Base-by-base conservation (phyloP, 768 basidiomycete species). In the Hypholoma sublateritium region DNA sequence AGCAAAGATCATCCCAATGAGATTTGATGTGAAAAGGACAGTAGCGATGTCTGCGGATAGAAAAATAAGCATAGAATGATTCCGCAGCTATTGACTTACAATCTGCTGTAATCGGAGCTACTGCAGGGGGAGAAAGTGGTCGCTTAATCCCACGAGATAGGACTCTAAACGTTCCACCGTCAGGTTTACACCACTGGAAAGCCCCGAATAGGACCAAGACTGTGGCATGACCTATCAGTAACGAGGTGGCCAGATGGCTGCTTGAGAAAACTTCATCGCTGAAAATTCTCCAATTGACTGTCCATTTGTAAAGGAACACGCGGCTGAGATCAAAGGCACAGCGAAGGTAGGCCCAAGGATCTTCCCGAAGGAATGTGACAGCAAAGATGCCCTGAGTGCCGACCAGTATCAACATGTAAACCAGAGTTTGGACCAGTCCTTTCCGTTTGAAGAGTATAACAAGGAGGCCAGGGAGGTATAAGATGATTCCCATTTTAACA, bases 201-300 rank as follows among this genome's bases (percentile, higher is more conserved):
- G 85, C 70, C 6, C 87, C 92, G 69, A 95, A 94, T 0, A 75
- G 72, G 9, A 80, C 67, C 36, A 98, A 74, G 4, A 77, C 73
- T 0, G 72, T 70, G 11, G 83, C 68, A 66, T 98, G 95, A 5
- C 82, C 85, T 13, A 81, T 58, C 16, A 98, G 74, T 14, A 99
- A 76, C 0, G 75, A 72, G 41, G 69, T 74, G 1, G 90, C 85
- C 74, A 88, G 89, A 43, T 66, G 68, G 2, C 72, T 69, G 58
- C 85, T 87, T 46, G 92, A 72, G 73, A 98, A 98, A 5, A 76
- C 77, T n/a, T 82, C 75, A 68, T 95, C 91, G 24, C 80, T 75
- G 2, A 99, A 60, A 66, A 96, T 89, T 44, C 94, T 83, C 97
- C 97, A 99, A 68, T 98, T 99, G 55, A 98, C 95, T 0, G 96